Evolutionary conservation across 768 basidiomycete genomes (phyloP).

Genomic region (Astraeus odoratus): DNA sequence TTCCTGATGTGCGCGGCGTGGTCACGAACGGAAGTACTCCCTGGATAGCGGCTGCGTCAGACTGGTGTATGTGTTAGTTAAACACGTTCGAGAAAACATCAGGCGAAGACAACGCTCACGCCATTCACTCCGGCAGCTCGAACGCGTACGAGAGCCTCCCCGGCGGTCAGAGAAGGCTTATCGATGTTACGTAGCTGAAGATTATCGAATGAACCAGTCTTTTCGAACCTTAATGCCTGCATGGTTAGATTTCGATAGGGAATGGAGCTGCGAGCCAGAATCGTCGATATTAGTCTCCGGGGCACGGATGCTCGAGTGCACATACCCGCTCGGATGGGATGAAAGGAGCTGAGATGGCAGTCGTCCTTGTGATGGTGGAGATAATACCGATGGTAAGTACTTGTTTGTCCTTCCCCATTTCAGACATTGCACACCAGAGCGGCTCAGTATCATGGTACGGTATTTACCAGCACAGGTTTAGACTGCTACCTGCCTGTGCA

Average conservation of each 20-base stretch:
- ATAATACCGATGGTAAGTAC: too few relatives aligned
- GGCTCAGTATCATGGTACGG: too few relatives aligned
- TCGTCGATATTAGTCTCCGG: background rate
- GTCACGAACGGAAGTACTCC: constrained; percentile 28
- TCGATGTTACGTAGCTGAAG: constrained; percentile 17
- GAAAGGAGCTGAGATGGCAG: background rate
- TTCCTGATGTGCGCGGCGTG: constrained; percentile 23
- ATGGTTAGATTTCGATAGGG: constrained; percentile 11
- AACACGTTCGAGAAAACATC: background rate
- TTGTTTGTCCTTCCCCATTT: too few relatives aligned
- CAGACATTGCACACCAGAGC: too few relatives aligned
- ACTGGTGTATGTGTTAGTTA: constrained; percentile 11
- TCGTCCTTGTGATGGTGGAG: too few relatives aligned
- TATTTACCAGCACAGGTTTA: too few relatives aligned
- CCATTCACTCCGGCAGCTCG: constrained; percentile 29
- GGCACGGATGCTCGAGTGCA: background rate
- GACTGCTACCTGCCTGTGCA: too few relatives aligned
- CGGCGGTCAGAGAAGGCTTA: constrained; percentile 22
- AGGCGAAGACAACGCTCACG: constrained; percentile 12
- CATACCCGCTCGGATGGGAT: background rate
- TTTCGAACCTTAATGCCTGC: constrained; percentile 28
- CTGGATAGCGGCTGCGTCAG: constrained; percentile 23
- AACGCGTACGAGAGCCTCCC: constrained; percentile 27
- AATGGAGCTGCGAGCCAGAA: constrained; percentile 1
- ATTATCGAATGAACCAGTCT: constrained; percentile 24